Evolutionary conservation across 2,329 filamentous ascomycete species (phyloP).

Genomic region (Aureobasidium sp.): DNA sequence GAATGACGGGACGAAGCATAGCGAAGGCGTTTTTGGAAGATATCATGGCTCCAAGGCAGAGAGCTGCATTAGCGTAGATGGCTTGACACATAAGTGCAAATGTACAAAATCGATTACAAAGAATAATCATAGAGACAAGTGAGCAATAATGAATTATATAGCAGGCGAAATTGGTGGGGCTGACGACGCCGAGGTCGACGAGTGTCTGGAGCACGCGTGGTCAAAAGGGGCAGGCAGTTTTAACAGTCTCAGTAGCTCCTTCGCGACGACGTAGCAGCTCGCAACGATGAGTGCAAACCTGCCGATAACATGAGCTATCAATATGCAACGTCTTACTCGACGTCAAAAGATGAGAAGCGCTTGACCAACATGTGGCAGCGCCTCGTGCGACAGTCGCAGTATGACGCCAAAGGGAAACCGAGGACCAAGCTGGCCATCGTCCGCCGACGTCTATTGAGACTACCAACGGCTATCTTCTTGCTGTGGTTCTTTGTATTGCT

Average conservation of each 20-base stretch:
- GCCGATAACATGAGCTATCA: constrained; percentile 12
- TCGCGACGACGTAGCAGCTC: neutral
- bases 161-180: neutral
- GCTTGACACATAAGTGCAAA: neutral
- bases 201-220: neutral
- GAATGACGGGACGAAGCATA: constrained; percentile 4
- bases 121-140: neutral
- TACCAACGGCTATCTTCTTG: constrained; percentile 41
- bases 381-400: neutral
- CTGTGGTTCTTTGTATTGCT: constrained; percentile 71
- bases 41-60: neutral
- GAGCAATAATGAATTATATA: neutral
- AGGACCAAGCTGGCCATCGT: neutral
- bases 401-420: constrained; percentile 9
- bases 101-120: neutral
- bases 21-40: constrained; percentile 3
- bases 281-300: constrained; percentile 3
- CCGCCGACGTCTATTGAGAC: neutral
- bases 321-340: constrained; percentile 11
- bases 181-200: neutral
- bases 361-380: constrained; percentile 7
- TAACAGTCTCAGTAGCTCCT: neutral
- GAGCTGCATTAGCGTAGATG: neutral
- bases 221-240: constrained; percentile 9
- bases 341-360: neutral